Evolutionary conservation across 2,329 filamentous ascomycete species (phyloP), one percentile per base, ranked within the genome.

Genomic region (Aspergillus brasiliensis): DNA sequence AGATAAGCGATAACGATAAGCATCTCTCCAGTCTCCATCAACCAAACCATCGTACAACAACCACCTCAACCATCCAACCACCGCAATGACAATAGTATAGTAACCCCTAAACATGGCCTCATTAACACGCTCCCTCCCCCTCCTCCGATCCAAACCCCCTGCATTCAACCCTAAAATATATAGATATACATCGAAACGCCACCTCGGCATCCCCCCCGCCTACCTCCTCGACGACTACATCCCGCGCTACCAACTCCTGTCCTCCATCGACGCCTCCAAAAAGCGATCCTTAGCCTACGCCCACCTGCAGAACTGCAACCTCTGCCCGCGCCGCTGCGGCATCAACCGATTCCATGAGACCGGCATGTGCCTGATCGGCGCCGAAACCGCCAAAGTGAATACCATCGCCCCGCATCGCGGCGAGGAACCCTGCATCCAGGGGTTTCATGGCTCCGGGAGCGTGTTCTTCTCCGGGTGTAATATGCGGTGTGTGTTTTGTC

Each of bases 351-450:
- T 87, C 69, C 86, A 93, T 75, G 88, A 83, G 65, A 91, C 89
- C 1, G 91, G 91, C 13, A 83, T 90, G 70, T 96, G 91, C 71
- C 80, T 95, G 60, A 89, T 95, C 66, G 91, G 91, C 13, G 82
- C 83, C 1, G 83, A 88, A 60, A 88, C 84, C 49, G 90, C 87
- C 58, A 92, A 91, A 69, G 90, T 95, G 66, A 92, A 91, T 72
- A 90, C 91, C 7, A 91, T 96, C 65, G 91, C 91, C 59, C 91
- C 91, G 53, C 91, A 95, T 75, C 93, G 93, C 73, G 91, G 91
- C 46, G 91, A 94, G 81, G 86, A 96, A 73, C 89, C 91, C 0
- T 95, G 90, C 72, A 86, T 96, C 17, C 90, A 95, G 75, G 91
- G 91, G 4, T 90, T 91, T 69, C 86, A 91, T 73, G 91, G 91